Base-by-base conservation (phyloP, 2,329 filamentous ascomycete genomes). In the Cercospora beticola region DNA sequence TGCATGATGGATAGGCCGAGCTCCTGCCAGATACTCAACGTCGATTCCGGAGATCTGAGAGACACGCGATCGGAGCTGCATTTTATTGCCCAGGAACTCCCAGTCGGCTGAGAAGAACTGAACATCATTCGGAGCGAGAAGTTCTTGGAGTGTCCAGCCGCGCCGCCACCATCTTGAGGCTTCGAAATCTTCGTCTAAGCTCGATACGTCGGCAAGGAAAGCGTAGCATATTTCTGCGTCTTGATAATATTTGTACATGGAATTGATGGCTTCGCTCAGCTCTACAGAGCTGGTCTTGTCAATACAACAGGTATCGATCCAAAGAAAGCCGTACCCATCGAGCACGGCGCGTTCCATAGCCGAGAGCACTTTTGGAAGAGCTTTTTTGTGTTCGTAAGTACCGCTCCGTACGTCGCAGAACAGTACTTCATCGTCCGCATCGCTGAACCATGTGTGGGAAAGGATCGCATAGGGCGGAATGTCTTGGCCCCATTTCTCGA, bases 371-470 rank as follows among this genome's bases (percentile, higher is more conserved):
- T 79, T 79, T 33, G 33, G 23, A 49, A 73, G 77, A 10, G 74
- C 77, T 26, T 21, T 14, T 49, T 31, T 67, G 40, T 62, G 21
- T 33, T 28, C 31, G n/a, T 12, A 60, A 5, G 30, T 61, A 5
- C 65, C 64, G 14, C 64, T 52, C 12, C 31, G n/a, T 4, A 77
- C 73, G 40, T 79, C 75, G 23, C 71, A 57, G 52, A 76, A 74
- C 0, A 73, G 65, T 9, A 79, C 74, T 68, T 80, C 78, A 2
- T 73, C 77, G 1, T 71, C 61, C 9, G 69, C 71, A 40, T 61
- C 5, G n/a, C n/a, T 40, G 6, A 31, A 33, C 78, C 78, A 79
- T 9, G 73, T 75, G 61, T 80, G 78, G 1, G 78, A 79, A 1
- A 80, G 72, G 8, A 80, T 79, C 4, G 75, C 77, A 67, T 79